Evolutionary conservation across 495 filamentous ascomycete genomes (phyloP).

Genomic region (Penicillium pulvis): DNA sequence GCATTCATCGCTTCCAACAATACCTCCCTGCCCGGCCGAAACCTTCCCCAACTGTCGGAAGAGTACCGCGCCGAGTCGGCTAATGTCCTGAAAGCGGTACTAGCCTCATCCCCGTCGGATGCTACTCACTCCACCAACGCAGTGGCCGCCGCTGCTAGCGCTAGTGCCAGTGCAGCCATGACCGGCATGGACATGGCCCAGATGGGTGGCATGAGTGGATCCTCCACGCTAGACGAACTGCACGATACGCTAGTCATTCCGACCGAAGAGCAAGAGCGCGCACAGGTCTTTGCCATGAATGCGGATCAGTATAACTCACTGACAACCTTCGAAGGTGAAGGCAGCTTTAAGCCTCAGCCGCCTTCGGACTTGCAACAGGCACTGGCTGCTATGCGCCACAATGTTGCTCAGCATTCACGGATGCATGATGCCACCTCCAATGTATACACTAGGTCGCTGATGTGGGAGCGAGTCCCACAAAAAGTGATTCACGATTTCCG

Average conservation of each 20-base stretch:
- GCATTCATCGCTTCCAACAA: conserved; percentile 93
- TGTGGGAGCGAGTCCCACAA: conserved; percentile 91
- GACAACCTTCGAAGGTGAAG: conserved; percentile 56
- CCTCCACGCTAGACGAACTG: conserved; percentile 73
- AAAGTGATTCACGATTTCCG: conserved; percentile 93
- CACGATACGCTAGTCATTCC: conserved; percentile 73
- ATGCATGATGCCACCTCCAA: conserved; percentile 51
- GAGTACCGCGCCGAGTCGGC: conserved; percentile 92
- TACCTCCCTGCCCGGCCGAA: conserved; percentile 55
- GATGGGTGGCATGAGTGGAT: conserved; percentile 56
- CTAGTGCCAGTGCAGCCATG: conserved; percentile 49
- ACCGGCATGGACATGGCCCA: conserved; percentile 48
- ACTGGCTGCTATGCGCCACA: conserved; percentile 76
- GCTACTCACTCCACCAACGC: conserved; percentile 34
- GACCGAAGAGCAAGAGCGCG: conserved; percentile 82
- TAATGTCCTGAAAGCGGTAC: conserved; percentile 82
- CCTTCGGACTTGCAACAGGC: conserved; percentile 76
- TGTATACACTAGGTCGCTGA: conserved; percentile 87
- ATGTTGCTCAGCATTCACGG: conserved; percentile 46
- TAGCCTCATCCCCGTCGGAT: conserved; percentile 62
- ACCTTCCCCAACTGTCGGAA: conserved; percentile 83
- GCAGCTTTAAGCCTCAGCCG: conserved; percentile 47
- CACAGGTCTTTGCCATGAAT: conserved; percentile 84
- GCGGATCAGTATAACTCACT: conserved; percentile 88
- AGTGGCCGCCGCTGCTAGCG: conserved; percentile 37